These are phyloP conservation scores for Fusarium caatingaense DNA, from an alignment of 2,329 filamentous ascomycete genomes.

Conservation along the genomic window DNA sequence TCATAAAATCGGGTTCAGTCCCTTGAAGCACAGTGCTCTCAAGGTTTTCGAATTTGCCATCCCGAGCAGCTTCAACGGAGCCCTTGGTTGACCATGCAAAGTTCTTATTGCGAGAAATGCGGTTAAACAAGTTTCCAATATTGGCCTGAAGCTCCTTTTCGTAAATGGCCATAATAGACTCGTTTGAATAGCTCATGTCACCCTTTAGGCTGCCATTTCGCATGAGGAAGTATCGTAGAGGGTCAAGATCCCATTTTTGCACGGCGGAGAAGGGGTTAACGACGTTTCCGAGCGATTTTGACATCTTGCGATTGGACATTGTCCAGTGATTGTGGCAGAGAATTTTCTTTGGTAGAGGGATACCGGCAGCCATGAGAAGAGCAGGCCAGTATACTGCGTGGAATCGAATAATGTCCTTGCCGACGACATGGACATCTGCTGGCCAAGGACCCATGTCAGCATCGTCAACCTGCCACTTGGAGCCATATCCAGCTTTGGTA, in stretches of 20 bases:
- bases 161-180: constrained; percentile 78
- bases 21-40: neutral
- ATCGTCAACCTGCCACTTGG: constrained; percentile 70
- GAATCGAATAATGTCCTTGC: constrained; percentile 96
- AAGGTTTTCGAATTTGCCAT: constrained; percentile 42
- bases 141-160: constrained; percentile 81
- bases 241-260: constrained; percentile 87
- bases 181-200: constrained; percentile 89
- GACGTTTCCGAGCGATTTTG: constrained; percentile 93
- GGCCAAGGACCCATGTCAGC: constrained; percentile 81
- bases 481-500: constrained; percentile 81
- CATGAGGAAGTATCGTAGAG: constrained; percentile 89
- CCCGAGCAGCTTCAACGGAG: constrained; percentile 58
- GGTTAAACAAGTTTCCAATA: constrained; percentile 82
- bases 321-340: constrained; percentile 97
- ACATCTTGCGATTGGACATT: constrained; percentile 92
- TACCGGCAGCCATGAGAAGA: constrained; percentile 86
- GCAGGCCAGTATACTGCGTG: constrained; percentile 99
- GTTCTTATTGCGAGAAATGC: constrained; percentile 74
- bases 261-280: constrained; percentile 94
- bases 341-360: constrained; percentile 82
- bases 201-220: constrained; percentile 79
- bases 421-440: constrained; percentile 89
- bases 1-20: constrained; percentile 39
- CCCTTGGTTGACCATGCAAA: constrained; percentile 71